Evolutionary conservation across 2,329 filamentous ascomycete species (phyloP).

Genomic region (Ophiocordyceps camponoti-saundersi): DNA sequence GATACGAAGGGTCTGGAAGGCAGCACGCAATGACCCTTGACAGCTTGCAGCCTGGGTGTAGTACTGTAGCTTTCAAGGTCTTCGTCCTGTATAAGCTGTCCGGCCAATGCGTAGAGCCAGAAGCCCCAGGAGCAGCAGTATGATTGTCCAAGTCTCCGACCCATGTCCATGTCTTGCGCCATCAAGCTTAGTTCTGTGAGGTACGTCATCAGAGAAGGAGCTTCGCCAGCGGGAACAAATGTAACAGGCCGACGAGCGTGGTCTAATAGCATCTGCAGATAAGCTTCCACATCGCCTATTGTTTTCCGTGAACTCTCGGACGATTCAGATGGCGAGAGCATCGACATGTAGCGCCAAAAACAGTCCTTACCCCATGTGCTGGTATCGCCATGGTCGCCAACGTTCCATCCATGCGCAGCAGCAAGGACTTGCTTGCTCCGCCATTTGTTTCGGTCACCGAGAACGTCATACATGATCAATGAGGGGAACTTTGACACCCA

Average conservation of each 20-base stretch:
- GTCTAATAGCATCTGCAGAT: constrained; percentile 15
- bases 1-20: no score
- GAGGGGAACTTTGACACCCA: constrained; percentile 25
- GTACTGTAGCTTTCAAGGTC: constrained; percentile 10
- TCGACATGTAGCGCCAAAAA: constrained; percentile 12
- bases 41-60: no score
- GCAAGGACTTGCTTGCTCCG: constrained; percentile 7
- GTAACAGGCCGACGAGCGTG: constrained; percentile 16
- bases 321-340: constrained; percentile 5
- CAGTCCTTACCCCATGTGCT: constrained; percentile 10
- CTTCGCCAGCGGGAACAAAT: constrained; percentile 12
- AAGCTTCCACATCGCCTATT: constrained; percentile 16
- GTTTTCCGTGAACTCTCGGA: constrained; percentile 7
- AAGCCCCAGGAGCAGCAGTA: constrained; percentile 15
- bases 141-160: constrained; percentile 9
- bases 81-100: constrained; percentile 17
- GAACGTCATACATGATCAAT: constrained; percentile 26
- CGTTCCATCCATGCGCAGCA: constrained; percentile 16
- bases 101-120: constrained; percentile 23
- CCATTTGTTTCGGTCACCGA: constrained; percentile 20
- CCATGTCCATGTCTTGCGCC: neutral
- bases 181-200: constrained; percentile 11
- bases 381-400: neutral
- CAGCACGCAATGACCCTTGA: no score
- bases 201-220: constrained; percentile 16